phyloP scores from a whole-genome alignment of 2,329 filamentous ascomycete genomes.

The Allantophomopsis cytisporea region DNA sequence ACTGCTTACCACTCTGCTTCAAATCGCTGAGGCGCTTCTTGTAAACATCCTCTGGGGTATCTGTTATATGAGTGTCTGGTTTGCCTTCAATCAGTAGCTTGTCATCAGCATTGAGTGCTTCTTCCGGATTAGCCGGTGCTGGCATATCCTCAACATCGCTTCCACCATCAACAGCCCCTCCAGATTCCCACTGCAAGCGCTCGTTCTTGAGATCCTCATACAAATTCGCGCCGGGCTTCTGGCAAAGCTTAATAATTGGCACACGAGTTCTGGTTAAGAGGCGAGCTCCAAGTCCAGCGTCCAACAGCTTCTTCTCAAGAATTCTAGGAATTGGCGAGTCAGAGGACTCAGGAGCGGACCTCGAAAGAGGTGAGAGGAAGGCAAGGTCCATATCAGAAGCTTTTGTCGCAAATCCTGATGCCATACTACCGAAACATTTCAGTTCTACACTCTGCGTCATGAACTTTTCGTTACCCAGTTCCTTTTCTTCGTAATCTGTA shows the following conservation, averaged over 20 bases:
- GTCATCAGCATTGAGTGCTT: constrained; percentile 1
- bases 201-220: constrained; percentile 47
- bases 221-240: constrained; percentile 50
- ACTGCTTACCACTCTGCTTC: constrained; percentile 15
- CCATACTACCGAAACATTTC: constrained; percentile 69
- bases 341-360: constrained; percentile 34
- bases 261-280: constrained; percentile 68
- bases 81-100: not conserved
- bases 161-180: constrained; percentile 24
- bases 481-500: constrained; percentile 31
- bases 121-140: not conserved
- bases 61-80: not conserved
- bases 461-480: constrained; percentile 28
- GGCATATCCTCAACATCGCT: constrained; percentile 15
- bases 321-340: constrained; percentile 56
- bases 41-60: constrained; percentile 1
- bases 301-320: constrained; percentile 61
- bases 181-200: constrained; percentile 58
- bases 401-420: constrained; percentile 75
- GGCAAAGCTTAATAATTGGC: constrained; percentile 78
- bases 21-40: constrained; percentile 5
- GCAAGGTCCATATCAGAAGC: constrained; percentile 87
- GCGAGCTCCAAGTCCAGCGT: constrained; percentile 60
- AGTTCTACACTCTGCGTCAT: constrained; percentile 45
- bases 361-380: constrained; percentile 52